Conservation (phyloP, 2,329 filamentous ascomycete species). For the Truncatella angustata region DNA sequence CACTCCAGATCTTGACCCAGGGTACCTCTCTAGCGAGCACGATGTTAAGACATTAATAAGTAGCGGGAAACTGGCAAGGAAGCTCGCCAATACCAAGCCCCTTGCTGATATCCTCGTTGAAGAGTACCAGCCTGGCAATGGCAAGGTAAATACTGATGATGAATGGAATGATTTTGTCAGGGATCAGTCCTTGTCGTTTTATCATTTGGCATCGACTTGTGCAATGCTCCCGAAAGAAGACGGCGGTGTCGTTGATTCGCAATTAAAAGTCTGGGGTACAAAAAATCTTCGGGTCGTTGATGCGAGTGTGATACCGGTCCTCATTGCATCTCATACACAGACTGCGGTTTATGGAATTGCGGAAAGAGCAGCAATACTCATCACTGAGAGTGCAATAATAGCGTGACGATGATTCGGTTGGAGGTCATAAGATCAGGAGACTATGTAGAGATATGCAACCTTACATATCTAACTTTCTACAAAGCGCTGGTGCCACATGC, state of each 20-base stretch:
- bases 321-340: conserved; percentile 41
- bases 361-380: conserved; percentile 29
- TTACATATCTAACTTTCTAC: too few species aligned
- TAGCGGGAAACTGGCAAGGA: conserved; percentile 19
- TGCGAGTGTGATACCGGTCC: conserved; percentile 42
- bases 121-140: conserved; percentile 7
- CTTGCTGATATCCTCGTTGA: background rate
- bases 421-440: too few species aligned
- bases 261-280: conserved; percentile 40
- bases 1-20: conserved; percentile 37
- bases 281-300: conserved; percentile 41
- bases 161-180: conserved; percentile 5
- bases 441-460: too few species aligned
- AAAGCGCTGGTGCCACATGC: too few species aligned
- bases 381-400: background rate
- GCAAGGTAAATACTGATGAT: conserved; percentile 3
- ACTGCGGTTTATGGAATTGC: conserved; percentile 46
- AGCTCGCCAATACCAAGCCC: conserved; percentile 2
- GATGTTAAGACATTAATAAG: conserved; percentile 24
- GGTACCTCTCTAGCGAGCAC: conserved; percentile 31
- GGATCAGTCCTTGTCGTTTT: conserved; percentile 16
- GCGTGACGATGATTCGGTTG: too few species aligned
- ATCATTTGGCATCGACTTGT: conserved; percentile 36
- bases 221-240: conserved; percentile 38
- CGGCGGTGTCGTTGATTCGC: conserved; percentile 38